Percentiles rank a stretch among this genome's conserved stretches.
phyloP scores from a whole-genome alignment of 1,284 basidiomycete genomes.

The Ustilago vetiveriae region DNA sequence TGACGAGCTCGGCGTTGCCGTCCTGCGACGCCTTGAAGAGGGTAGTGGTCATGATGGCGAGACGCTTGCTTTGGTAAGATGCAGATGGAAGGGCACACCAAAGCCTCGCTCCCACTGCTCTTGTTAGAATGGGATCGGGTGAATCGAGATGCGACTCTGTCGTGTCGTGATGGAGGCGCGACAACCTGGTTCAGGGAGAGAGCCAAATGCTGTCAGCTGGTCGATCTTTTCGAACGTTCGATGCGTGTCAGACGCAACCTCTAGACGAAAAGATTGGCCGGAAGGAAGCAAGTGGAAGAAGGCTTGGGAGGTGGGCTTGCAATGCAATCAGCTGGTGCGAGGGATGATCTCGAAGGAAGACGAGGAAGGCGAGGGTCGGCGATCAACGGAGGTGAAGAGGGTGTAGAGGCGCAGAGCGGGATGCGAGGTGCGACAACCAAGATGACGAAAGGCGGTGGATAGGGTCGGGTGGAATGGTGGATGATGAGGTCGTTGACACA shows the following conservation, averaged over 20 bases:
- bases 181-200: not conserved
- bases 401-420: not conserved
- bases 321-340: not conserved
- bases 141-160: constrained; percentile 6
- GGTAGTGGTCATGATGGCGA: constrained; percentile 50
- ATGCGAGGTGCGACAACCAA: not conserved
- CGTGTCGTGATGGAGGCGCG: not conserved
- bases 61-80: constrained; percentile 4
- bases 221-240: too few relatives aligned
- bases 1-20: constrained; percentile 55
- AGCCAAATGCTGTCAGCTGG: not conserved
- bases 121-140: constrained; percentile 3
- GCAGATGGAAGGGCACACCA: constrained; percentile 37
- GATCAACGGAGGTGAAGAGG: not conserved
- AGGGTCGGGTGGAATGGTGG: not conserved
- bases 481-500: constrained; percentile 9
- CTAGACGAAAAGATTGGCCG: too few relatives aligned
- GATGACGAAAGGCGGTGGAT: not conserved
- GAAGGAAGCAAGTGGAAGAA: not conserved
- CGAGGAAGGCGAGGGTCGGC: not conserved
- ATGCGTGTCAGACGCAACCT: too few relatives aligned
- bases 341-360: not conserved
- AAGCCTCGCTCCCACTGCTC: constrained; percentile 37
- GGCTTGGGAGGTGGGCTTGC: not conserved
- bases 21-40: constrained; percentile 58